Conservation (phyloP, 2,329 filamentous ascomycete species). For the Ilyonectria mors-panacis region DNA sequence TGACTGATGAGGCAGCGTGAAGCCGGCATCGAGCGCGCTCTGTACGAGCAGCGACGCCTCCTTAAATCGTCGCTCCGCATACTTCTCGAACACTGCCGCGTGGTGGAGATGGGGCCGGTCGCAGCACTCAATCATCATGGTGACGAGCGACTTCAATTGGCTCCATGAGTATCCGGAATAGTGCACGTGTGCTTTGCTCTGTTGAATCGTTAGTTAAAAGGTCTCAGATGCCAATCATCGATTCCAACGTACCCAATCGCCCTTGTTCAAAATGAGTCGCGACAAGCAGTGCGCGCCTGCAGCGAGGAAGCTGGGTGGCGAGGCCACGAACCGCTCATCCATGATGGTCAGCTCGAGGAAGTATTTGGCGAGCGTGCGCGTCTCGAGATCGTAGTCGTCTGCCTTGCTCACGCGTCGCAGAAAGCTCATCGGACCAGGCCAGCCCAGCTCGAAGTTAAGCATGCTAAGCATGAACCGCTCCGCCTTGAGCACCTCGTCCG, state of each 20-base stretch:
- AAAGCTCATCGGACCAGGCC: slow-evolving; percentile 99
- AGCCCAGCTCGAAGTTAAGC: slow-evolving; percentile 95
- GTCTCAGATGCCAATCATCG: neutral
- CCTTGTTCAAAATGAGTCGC: slow-evolving; percentile 89
- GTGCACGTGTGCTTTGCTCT: slow-evolving; percentile 88
- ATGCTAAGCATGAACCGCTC: slow-evolving; percentile 99
- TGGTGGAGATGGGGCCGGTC: slow-evolving; percentile 87
- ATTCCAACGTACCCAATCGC: slow-evolving; percentile 83
- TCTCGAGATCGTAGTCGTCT: slow-evolving; percentile 97
- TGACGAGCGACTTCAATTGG: slow-evolving; percentile 84
- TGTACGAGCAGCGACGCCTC: slow-evolving; percentile 86
- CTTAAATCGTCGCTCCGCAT: slow-evolving; percentile 89
- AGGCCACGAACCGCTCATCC: slow-evolving; percentile 97
- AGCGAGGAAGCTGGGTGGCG: slow-evolving; percentile 89
- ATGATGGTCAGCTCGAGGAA: slow-evolving; percentile 97
- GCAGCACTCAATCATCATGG: slow-evolving; percentile 89
- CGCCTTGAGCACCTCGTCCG: slow-evolving; percentile 95
- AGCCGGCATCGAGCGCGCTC: slow-evolving; percentile 76
- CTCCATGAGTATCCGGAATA: slow-evolving; percentile 94
- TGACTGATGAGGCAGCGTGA: slow-evolving; percentile 62
- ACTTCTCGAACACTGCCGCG: slow-evolving; percentile 91
- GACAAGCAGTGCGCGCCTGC: slow-evolving; percentile 95
- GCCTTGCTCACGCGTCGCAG: slow-evolving; percentile 97
- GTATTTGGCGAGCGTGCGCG: slow-evolving; percentile 95
- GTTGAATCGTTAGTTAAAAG: slow-evolving; percentile 52